These are phyloP conservation scores for Myriangium duriaei DNA, from an alignment of 2,329 filamentous ascomycete genomes.

Conservation along the genomic window DNA sequence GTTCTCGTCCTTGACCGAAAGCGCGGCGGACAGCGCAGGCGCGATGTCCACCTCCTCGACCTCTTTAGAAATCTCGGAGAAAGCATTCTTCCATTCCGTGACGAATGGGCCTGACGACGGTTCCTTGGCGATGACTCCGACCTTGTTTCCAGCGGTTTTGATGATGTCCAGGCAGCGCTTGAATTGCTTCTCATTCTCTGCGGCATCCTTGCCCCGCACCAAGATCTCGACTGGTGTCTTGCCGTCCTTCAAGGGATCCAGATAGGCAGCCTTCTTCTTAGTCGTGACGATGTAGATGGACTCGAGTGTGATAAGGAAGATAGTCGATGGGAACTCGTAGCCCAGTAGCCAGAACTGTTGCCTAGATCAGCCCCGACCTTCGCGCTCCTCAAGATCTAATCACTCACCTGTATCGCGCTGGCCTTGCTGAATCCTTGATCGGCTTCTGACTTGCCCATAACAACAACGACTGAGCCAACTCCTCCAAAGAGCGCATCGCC, in stretches of 20 bases:
- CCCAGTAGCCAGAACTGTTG: conserved; percentile 89
- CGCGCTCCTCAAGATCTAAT: conserved; percentile 5
- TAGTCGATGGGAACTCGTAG: conserved; percentile 93
- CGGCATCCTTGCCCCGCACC: conserved; percentile 80
- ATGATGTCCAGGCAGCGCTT: conserved; percentile 72
- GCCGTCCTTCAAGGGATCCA: conserved; percentile 82
- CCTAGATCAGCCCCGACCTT: no score
- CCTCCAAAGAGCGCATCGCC: conserved; percentile 77
- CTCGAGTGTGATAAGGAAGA: conserved; percentile 85
- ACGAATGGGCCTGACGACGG: conserved; percentile 76
- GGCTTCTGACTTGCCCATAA: conserved; percentile 94
- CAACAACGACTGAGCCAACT: conserved; percentile 71
- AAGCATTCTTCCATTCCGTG: conserved; percentile 88
- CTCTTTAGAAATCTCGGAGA: conserved; percentile 67
- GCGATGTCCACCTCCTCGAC: conserved; percentile 81
- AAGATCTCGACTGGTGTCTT: conserved; percentile 88
- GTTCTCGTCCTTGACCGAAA: conserved; percentile 88
- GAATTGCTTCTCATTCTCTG: conserved; percentile 85
- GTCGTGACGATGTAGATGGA: conserved; percentile 87
- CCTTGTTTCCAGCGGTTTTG: conserved; percentile 80
- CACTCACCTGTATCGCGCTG: conserved; percentile 85
- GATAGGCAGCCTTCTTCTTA: conserved; percentile 92
- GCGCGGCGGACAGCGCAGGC: conserved; percentile 67
- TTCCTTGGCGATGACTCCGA: conserved; percentile 78
- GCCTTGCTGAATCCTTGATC: conserved; percentile 83